phyloP scores from a whole-genome alignment of 2,329 filamentous ascomycete species.

The Diaporthe humulicola region DNA sequence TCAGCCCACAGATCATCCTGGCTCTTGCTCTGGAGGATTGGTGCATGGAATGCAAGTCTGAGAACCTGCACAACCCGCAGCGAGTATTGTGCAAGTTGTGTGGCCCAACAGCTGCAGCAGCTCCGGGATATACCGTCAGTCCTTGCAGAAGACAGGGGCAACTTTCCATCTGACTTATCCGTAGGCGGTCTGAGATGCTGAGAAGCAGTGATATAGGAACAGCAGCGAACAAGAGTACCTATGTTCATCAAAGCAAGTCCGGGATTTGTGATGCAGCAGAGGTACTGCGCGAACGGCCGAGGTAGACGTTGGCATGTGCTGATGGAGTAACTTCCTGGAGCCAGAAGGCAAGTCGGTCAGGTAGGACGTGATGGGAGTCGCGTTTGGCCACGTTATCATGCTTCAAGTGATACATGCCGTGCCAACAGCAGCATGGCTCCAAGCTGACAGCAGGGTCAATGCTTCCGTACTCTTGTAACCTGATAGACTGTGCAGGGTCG shows the following conservation, averaged over 20 bases:
- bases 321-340: background rate
- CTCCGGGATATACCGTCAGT: constrained; percentile 3
- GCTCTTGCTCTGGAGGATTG: background rate
- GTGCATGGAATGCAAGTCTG: background rate
- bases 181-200: background rate
- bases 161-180: background rate
- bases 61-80: constrained; percentile 8
- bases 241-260: background rate
- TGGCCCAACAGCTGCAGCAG: constrained; percentile 12
- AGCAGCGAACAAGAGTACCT: background rate
- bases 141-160: background rate
- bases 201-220: background rate
- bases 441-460: background rate
- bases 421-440: background rate
- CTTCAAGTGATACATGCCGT: background rate
- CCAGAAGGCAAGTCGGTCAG: background rate
- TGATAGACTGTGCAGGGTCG: background rate
- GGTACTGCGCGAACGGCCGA: background rate
- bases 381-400: background rate
- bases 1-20: background rate
- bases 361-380: background rate
- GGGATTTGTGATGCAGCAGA: background rate
- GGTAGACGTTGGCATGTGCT: background rate
- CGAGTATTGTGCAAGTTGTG: background rate
- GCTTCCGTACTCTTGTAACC: background rate